A percentile compares a stretch with the other conserved stretches of the same genome.
Conservation (phyloP, 768 basidiomycete genomes). For the Mycena rebaudengoi region DNA sequence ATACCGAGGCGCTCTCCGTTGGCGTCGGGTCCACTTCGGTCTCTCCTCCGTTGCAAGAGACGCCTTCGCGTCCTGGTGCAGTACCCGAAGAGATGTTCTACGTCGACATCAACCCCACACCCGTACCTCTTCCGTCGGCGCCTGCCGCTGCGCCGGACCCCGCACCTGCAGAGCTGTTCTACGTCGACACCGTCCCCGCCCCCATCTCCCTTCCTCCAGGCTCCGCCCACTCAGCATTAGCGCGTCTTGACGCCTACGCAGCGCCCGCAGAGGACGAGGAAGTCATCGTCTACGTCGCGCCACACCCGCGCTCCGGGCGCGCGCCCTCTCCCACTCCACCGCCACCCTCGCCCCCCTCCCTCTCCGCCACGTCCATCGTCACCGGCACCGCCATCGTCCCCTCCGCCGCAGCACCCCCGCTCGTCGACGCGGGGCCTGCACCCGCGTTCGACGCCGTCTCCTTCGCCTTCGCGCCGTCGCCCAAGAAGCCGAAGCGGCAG, state of each 20-base stretch:
- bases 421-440: too few species aligned
- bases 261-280: conserved; percentile 60
- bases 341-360: background rate
- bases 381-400: conserved; percentile 33
- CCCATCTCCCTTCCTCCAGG: conserved; percentile 25
- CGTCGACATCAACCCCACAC: background rate
- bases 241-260: conserved; percentile 22
- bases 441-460: conserved; percentile 40
- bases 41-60: too few species aligned
- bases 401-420: background rate
- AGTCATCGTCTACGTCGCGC: conserved; percentile 80
- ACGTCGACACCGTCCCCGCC: conserved; percentile 48
- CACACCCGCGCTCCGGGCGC: conserved; percentile 61
- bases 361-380: conserved; percentile 32
- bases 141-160: background rate
- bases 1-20: too few species aligned
- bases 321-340: conserved; percentile 18
- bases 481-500: conserved; percentile 33
- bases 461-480: conserved; percentile 39
- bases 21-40: too few species aligned
- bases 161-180: conserved; percentile 35
- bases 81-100: too few species aligned
- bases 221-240: conserved; percentile 23
- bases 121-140: background rate
- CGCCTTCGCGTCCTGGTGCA: too few species aligned